phyloP scores from a whole-genome alignment of 257 asterid species.

The Nemophila menziesii region DNA sequence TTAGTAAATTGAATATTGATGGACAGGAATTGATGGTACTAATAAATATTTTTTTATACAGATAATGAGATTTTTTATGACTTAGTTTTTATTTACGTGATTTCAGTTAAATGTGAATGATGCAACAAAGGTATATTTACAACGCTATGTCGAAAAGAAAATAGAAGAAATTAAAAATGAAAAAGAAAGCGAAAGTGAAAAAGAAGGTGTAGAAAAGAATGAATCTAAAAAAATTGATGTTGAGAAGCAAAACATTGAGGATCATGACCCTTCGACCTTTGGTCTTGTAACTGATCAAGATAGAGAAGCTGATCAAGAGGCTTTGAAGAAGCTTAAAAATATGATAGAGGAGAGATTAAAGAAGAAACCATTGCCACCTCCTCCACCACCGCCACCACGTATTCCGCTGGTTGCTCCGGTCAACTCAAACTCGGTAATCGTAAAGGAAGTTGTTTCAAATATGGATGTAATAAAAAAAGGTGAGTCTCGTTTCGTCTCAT shows the following conservation, averaged over 20 bases:
- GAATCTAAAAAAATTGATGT: conserved; percentile 36
- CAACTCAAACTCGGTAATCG: conserved; percentile 47
- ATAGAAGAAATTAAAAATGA: conserved; percentile 31
- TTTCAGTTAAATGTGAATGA: conserved; percentile 70
- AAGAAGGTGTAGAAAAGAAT: conserved; percentile 30
- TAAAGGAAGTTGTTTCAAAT: conserved; percentile 57
- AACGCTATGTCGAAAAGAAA: conserved; percentile 64
- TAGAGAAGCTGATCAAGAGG: conserved; percentile 57
- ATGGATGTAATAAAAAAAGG: conserved; percentile 42
- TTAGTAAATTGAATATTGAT: conserved; percentile 68
- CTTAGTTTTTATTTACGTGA: conserved; percentile 21
- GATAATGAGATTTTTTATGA: conserved; percentile 6
- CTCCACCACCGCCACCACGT: conserved; percentile 49
- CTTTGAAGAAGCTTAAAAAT: conserved; percentile 50
- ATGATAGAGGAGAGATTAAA: conserved; percentile 88
- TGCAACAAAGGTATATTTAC: conserved; percentile 65
- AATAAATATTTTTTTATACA: no score
- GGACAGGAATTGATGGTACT: conserved; percentile 93
- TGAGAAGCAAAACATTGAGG: conserved; percentile 36
- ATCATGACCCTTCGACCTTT: conserved; percentile 40
- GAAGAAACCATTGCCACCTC: conserved; percentile 86
- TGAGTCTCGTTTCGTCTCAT: conserved; percentile 11
- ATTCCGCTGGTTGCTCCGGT: conserved; percentile 37
- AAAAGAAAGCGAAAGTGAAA: conserved; percentile 39
- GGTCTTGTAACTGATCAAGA: conserved; percentile 81